These are phyloP conservation scores for Microcyclospora tardicrescens DNA, from an alignment of 2,329 filamentous ascomycete genomes.

Conservation along the genomic window DNA sequence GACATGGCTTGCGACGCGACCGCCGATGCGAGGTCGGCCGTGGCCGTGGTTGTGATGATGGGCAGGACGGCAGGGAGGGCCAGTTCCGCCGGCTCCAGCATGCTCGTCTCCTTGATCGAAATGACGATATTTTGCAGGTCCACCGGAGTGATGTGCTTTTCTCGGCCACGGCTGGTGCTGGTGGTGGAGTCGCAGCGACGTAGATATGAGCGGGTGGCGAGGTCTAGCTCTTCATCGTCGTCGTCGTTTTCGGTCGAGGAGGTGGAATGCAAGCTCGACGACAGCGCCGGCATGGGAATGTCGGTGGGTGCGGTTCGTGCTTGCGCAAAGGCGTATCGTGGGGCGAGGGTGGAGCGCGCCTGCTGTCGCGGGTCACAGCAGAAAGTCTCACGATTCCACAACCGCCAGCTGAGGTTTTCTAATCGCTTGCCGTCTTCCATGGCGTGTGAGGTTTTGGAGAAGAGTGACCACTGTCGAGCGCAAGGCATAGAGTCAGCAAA, in stretches of 20 bases:
- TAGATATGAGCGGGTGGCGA: slow-evolving; percentile 48
- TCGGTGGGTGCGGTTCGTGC: slow-evolving; percentile 14
- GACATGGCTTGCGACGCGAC: not conserved
- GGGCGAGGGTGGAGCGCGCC: slow-evolving; percentile 11
- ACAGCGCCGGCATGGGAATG: slow-evolving; percentile 30
- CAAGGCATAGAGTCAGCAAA: too few species aligned
- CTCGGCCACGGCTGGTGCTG: slow-evolving; percentile 53
- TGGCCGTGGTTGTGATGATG: slow-evolving; percentile 6
- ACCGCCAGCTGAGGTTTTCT: slow-evolving; percentile 89
- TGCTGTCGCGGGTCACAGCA: slow-evolving; percentile 54
- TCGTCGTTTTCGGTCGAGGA: slow-evolving; percentile 27
- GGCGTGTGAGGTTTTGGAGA: slow-evolving; percentile 85
- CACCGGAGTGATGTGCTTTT: slow-evolving; percentile 83
- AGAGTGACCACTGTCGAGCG: slow-evolving; percentile 46
- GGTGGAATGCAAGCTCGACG: slow-evolving; percentile 33
- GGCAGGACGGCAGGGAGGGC: slow-evolving; percentile 9
- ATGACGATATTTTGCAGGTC: slow-evolving; percentile 90
- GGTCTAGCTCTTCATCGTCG: slow-evolving; percentile 28
- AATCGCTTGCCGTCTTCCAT: slow-evolving; percentile 84
- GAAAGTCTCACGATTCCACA: slow-evolving; percentile 90
- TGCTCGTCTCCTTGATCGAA: slow-evolving; percentile 74
- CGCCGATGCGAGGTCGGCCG: slow-evolving; percentile 10
- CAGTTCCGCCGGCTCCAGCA: slow-evolving; percentile 45
- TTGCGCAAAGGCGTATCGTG: slow-evolving; percentile 7
- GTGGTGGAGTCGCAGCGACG: slow-evolving; percentile 57